Base-by-base conservation (phyloP, 345 rosid species). In the Syzygium aqueum region DNA sequence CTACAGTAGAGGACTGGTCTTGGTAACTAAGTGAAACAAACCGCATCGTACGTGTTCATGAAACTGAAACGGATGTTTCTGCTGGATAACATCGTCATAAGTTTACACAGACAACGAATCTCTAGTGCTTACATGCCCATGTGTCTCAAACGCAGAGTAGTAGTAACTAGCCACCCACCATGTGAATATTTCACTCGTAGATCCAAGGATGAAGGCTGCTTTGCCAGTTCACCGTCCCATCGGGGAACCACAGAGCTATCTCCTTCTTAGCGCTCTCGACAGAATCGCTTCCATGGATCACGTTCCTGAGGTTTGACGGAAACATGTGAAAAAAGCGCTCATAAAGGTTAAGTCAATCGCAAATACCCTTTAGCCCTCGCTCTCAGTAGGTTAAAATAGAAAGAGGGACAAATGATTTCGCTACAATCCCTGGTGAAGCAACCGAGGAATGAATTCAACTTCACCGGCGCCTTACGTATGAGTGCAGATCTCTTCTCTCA, bases 201-300 rank as follows among this genome's bases (percentile, higher is more conserved):
- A 97, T 91, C 99, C 99, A 97, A 4, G 95, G 93, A 73, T 90
- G 92, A 86, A 93, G 88, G 90, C 97, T 95, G 94, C 94, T 96
- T 88, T 94, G 93, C 98, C 99, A 95, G 95, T 87, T 89, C 49
- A 92, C 94, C 63, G 94, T 93, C 28, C 96, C 96, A 12, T 97
- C 98, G 0, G 98, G 97, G 93, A 97, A 97, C 99, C 99, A 97
- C 89, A 97, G 88, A 2, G 94, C 98, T 85, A 94, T 95, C 89
- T 97, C 99, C 92, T 97, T 97, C 85, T 87, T 87, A 1, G 94
- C 99, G 89, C 98, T 97, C 88, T 94, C 98, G 49, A 96, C 96
- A 0, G 99, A 87, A 88, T 97, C 99, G 65, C 99, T 96, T 67
- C 99, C 99, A 11, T 97, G 99, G 86, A 97, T 96, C 14, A 95